phyloP scores from a whole-genome alignment of 371 early-diverging fungal genomes.

The Mucor ambiguus region DNA sequence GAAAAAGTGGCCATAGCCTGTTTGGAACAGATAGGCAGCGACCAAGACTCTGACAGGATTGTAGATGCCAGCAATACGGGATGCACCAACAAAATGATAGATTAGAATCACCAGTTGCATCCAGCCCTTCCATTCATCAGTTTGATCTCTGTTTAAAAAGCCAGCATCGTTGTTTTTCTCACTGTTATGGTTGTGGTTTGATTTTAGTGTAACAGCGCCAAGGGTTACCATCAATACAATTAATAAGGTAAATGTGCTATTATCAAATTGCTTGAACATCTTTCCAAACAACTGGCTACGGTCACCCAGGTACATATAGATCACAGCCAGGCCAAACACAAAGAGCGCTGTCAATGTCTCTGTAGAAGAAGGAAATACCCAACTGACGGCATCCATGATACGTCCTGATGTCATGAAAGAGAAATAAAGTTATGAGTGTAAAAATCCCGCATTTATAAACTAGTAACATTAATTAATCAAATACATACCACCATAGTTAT shows the following conservation, averaged over 20 bases:
- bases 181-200: constrained; percentile 33
- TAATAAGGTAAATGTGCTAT: constrained; percentile 45
- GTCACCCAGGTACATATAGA: constrained; percentile 68
- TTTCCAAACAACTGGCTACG: constrained; percentile 72
- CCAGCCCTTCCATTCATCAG: constrained; percentile 90
- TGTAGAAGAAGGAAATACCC: constrained; percentile 1
- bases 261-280: constrained; percentile 60
- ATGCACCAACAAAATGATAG: constrained; percentile 74
- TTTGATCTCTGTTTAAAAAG: constrained; percentile 73
- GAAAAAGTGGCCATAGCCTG: constrained; percentile 78
- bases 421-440: not conserved
- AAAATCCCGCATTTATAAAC: not conserved
- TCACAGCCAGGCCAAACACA: constrained; percentile 53
- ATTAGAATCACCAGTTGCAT: constrained; percentile 80
- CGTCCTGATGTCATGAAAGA: not conserved
- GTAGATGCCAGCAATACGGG: constrained; percentile 65
- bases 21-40: constrained; percentile 79
- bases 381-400: not conserved
- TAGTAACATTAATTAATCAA: not conserved
- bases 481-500: constrained; percentile 25
- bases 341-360: constrained; percentile 46
- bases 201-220: constrained; percentile 53
- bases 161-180: constrained; percentile 55
- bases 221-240: constrained; percentile 38
- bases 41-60: constrained; percentile 72